Evolutionary conservation across 345 rosid genomes (phyloP).

Genomic region (Pugionium dolabratum): DNA sequence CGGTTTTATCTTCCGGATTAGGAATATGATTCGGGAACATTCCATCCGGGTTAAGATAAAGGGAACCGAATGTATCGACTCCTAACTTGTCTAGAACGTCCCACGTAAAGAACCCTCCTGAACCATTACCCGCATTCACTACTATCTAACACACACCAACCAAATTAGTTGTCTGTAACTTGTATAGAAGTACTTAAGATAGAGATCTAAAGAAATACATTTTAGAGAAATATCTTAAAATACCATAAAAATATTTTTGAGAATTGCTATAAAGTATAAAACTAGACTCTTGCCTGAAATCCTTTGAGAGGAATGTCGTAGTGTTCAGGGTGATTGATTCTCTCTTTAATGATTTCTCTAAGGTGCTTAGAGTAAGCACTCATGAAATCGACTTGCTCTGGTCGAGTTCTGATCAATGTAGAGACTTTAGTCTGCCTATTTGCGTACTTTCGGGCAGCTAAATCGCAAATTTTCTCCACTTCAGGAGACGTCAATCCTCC

Average conservation of each 20-base stretch:
- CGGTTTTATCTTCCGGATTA: slow-evolving; percentile 80
- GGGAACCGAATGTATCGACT: slow-evolving; percentile 85
- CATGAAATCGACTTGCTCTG: slow-evolving; percentile 71
- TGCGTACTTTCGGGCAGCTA: slow-evolving; percentile 72
- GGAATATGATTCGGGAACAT: slow-evolving; percentile 97
- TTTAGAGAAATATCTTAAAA: too few species aligned
- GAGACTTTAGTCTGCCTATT: slow-evolving; percentile 68
- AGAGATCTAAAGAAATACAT: neutral
- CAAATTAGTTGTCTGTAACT: neutral
- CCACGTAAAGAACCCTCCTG: slow-evolving; percentile 94
- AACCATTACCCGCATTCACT: slow-evolving; percentile 91
- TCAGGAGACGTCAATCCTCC: slow-evolving; percentile 85
- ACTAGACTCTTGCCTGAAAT: slow-evolving; percentile 62
- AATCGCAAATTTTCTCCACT: slow-evolving; percentile 79
- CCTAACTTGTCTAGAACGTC: slow-evolving; percentile 87
- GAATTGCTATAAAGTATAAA: too few species aligned
- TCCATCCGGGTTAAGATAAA: slow-evolving; percentile 83
- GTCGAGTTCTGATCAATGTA: slow-evolving; percentile 48
- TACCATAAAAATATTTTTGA: too few species aligned
- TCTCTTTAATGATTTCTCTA: slow-evolving; percentile 63
- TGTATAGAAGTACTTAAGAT: neutral
- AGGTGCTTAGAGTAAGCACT: slow-evolving; percentile 70
- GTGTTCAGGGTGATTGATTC: slow-evolving; percentile 79
- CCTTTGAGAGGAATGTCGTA: slow-evolving; percentile 81
- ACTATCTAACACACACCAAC: slow-evolving; percentile 56